Evolutionary conservation across 192 early-diverging fungal species (phyloP).

Genomic region (Piromyces finnis): DNA sequence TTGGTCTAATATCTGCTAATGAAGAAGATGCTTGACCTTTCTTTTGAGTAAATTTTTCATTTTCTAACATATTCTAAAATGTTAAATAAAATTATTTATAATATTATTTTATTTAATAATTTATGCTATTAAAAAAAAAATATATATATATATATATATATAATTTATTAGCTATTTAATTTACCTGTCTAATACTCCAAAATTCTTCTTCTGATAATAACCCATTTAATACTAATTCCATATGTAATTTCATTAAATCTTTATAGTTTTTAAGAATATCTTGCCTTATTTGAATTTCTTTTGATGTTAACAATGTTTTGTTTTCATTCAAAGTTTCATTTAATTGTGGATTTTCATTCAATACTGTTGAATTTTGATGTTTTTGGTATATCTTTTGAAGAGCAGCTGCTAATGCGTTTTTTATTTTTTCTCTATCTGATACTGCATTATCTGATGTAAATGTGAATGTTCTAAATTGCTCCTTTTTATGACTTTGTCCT

Average conservation of each 20-base stretch:
- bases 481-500: neutral
- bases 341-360: neutral
- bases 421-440: neutral
- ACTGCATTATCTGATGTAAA: neutral
- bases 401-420: neutral
- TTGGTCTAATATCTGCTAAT: constrained; percentile 34
- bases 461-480: neutral
- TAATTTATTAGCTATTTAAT: too few relatives aligned
- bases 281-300: neutral
- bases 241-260: constrained; percentile 51
- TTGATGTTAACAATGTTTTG: neutral
- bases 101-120: too few relatives aligned
- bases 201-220: constrained; percentile 84
- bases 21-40: constrained; percentile 62
- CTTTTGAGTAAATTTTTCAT: constrained; percentile 55
- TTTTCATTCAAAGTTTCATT: neutral
- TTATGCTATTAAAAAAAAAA: too few relatives aligned
- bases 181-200: constrained; percentile 63
- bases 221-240: constrained; percentile 53
- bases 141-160: too few relatives aligned
- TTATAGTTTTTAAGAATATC: constrained; percentile 8
- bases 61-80: constrained; percentile 39
- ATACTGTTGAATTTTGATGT: neutral
- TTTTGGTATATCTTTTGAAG: neutral
- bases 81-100: too few relatives aligned